phyloP scores from a whole-genome alignment of 179 eudicot genomes.

The Gypsophila paniculata region DNA sequence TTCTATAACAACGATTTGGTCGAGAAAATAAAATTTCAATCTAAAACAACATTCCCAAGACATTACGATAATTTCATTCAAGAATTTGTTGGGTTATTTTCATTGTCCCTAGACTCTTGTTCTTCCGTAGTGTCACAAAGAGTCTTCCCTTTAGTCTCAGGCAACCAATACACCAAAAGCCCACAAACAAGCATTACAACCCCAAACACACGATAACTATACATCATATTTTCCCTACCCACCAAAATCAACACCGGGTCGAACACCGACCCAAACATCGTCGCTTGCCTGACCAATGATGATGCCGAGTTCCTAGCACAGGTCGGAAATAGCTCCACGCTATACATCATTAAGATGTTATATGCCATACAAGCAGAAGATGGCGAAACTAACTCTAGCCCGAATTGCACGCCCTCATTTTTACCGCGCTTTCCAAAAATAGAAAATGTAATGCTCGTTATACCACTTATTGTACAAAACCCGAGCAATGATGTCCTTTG shows the following conservation, averaged over 20 bases:
- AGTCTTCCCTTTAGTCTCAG: slow-evolving; percentile 14
- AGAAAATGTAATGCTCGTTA: neutral
- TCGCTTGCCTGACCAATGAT: slow-evolving; percentile 21
- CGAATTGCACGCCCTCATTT: neutral
- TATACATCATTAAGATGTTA: slow-evolving; percentile 16
- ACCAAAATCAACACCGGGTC: slow-evolving; percentile 18
- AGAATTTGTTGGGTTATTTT: too few species aligned
- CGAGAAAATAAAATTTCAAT: too few species aligned
- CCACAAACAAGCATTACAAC: neutral
- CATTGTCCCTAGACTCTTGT: neutral
- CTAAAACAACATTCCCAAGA: too few species aligned
- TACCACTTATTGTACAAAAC: slow-evolving; percentile 7
- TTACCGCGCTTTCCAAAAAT: neutral
- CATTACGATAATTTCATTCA: too few species aligned
- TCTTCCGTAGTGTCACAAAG: slow-evolving; percentile 17
- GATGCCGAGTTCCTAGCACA: slow-evolving; percentile 26
- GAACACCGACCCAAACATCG: slow-evolving; percentile 19
- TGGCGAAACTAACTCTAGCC: slow-evolving; percentile 9
- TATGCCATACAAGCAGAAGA: slow-evolving; percentile 23
- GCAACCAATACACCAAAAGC: neutral
- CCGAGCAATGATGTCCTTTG: slow-evolving; percentile 8
- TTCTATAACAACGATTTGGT: too few species aligned
- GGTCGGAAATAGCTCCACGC: slow-evolving; percentile 22
- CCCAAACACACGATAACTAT: neutral
- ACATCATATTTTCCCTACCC: neutral